Evolutionary conservation across 2,329 filamentous ascomycete genomes (phyloP).

Genomic region (Penicillium verrucosum): DNA sequence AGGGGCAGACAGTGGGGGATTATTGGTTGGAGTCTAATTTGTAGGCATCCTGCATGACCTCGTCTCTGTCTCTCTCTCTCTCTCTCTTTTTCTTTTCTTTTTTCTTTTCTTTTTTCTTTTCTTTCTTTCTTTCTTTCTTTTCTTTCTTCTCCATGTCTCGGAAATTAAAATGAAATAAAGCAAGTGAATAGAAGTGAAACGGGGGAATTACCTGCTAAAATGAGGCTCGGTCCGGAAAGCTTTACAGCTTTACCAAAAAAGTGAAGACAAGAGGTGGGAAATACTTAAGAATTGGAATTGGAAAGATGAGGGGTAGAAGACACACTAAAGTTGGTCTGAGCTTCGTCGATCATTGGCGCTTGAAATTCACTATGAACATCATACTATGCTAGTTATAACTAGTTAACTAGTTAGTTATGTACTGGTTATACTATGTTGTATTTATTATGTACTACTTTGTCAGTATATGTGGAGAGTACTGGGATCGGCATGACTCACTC

Average conservation of each 20-base stretch:
- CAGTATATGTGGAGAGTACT: no score
- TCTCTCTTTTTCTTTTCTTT: not conserved
- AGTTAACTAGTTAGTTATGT: no score
- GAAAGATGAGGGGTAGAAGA: constrained; percentile 3
- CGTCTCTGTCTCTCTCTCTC: not conserved
- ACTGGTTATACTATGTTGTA: not conserved
- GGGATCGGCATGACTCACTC: constrained; percentile 1
- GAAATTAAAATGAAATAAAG: not conserved
- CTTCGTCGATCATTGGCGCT: constrained; percentile 6
- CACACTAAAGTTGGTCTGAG: constrained; percentile 3
- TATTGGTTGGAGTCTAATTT: constrained; percentile 10
- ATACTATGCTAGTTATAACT: not conserved
- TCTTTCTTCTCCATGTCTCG: not conserved
- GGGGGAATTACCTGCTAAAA: not conserved
- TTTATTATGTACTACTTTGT: not conserved
- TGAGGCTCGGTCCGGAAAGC: not conserved
- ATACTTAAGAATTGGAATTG: not conserved
- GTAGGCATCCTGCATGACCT: constrained; percentile 7
- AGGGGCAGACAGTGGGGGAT: constrained; percentile 8
- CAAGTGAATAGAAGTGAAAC: not conserved
- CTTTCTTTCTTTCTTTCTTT: not conserved
- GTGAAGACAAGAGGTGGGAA: not conserved
- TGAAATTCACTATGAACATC: not conserved
- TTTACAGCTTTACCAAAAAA: not conserved
- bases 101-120: not conserved